Conservation (phyloP, 2,329 filamentous ascomycete species). For the Fusarium mundagurra region DNA sequence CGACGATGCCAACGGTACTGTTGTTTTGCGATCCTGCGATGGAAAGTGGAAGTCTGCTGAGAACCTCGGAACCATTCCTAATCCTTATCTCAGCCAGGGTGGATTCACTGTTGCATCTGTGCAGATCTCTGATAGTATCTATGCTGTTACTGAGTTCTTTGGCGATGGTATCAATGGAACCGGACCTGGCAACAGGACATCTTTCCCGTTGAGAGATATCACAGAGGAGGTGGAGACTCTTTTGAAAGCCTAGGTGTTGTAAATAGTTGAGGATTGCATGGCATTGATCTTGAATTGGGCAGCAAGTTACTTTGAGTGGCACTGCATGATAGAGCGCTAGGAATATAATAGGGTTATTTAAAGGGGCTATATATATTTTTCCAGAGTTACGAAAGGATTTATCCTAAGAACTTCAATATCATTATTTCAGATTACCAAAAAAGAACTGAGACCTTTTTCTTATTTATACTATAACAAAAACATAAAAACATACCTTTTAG, state of each 20-base stretch:
- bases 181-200: background rate
- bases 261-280: rapidly evolving
- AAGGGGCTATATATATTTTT: background rate
- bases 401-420: too few relatives aligned
- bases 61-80: conserved; percentile 47
- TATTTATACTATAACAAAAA: rapidly evolving
- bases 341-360: background rate
- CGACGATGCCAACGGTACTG: conserved; percentile 45
- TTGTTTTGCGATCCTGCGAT: conserved; percentile 50
- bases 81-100: conserved; percentile 12
- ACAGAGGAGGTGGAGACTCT: background rate
- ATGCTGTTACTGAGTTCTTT: conserved; percentile 7
- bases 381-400: rapidly evolving
- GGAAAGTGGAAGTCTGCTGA: conserved; percentile 49
- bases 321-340: rapidly evolving
- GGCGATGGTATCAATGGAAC: conserved; percentile 6
- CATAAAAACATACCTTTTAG: rapidly evolving
- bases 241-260: background rate
- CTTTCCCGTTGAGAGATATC: conserved; percentile 8
- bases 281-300: background rate
- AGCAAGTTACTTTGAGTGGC: rapidly evolving
- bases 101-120: conserved; percentile 23
- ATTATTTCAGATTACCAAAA: rapidly evolving
- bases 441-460: rapidly evolving
- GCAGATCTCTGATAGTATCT: conserved; percentile 17